These are phyloP conservation scores for Halophytophthora polymorphica DNA, from an alignment of 352 stramenopile genomes.

Conservation along the genomic window DNA sequence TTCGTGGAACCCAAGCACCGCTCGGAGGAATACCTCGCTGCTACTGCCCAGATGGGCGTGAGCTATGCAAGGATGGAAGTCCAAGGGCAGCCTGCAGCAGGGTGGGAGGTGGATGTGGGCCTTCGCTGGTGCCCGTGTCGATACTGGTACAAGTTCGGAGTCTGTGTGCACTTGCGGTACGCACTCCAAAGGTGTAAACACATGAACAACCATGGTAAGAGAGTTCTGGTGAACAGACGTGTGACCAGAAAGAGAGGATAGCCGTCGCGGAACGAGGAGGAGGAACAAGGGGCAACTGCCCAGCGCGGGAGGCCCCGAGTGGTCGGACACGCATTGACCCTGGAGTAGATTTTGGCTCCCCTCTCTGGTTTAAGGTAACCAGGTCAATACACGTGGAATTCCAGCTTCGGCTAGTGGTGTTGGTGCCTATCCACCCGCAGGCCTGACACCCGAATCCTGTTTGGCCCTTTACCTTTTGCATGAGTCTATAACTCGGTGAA, in stretches of 20 bases:
- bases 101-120: constrained; percentile 2
- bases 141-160: constrained; percentile 9
- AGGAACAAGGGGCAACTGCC: too few species aligned
- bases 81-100: not conserved
- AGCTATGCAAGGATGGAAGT: constrained; percentile 9
- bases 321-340: too few species aligned
- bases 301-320: too few species aligned
- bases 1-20: not conserved
- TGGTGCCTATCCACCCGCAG: too few species aligned
- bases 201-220: not conserved
- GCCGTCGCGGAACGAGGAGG: too few species aligned
- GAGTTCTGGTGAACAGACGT: constrained; percentile 5
- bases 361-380: too few species aligned
- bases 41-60: constrained; percentile 3
- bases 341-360: too few species aligned
- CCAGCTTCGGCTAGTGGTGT: too few species aligned
- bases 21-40: constrained; percentile 3
- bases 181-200: not conserved
- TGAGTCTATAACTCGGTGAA: too few species aligned
- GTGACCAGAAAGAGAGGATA: not conserved
- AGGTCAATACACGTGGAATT: too few species aligned
- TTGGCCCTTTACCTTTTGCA: too few species aligned
- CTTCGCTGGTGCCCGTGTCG: constrained; percentile 1
- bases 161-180: constrained; percentile 7
- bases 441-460: too few species aligned